Conservation (phyloP, 1,284 basidiomycete species). For the Lignosus rhinocerotis region DNA sequence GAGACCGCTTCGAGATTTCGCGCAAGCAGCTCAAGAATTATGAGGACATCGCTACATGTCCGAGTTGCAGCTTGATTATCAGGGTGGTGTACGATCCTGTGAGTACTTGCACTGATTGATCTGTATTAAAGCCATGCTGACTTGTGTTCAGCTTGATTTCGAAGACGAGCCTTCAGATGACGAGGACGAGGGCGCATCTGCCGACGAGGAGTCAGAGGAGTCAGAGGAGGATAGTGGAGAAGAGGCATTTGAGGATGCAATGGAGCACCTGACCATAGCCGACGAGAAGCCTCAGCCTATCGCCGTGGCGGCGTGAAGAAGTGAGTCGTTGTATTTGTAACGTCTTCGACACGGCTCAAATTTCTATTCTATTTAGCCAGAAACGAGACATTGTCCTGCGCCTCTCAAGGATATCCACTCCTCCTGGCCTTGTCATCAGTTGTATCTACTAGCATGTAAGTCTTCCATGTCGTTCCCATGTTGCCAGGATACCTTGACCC, state of each 20-base stretch:
- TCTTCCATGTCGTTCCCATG: neutral
- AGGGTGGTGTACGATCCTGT: conserved; percentile 96
- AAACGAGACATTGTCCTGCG: neutral
- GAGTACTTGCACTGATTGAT: conserved; percentile 35
- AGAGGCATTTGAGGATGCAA: conserved; percentile 59
- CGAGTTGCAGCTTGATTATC: conserved; percentile 93
- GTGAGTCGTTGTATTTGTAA: conserved; percentile 1
- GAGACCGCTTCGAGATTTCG: conserved; percentile 97
- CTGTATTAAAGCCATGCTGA: neutral
- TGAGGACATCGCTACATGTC: conserved; percentile 97
- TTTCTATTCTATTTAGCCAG: neutral
- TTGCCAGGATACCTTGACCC: neutral
- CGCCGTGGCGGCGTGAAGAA: conserved; percentile 28
- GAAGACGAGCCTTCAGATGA: conserved; percentile 63
- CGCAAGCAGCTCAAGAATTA: conserved; percentile 84
- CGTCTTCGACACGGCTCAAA: neutral
- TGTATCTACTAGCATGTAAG: conserved; percentile 22
- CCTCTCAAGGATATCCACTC: neutral
- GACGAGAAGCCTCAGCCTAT: conserved; percentile 32
- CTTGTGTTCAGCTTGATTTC: conserved; percentile 59
- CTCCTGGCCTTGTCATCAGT: neutral
- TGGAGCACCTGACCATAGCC: conserved; percentile 60
- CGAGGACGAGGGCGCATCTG: conserved; percentile 40
- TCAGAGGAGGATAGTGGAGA: conserved; percentile 41
- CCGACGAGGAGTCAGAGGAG: conserved; percentile 36